Conservation (phyloP, 108 stramenopile species). For the Pseudonitzschia multiseries region DNA sequence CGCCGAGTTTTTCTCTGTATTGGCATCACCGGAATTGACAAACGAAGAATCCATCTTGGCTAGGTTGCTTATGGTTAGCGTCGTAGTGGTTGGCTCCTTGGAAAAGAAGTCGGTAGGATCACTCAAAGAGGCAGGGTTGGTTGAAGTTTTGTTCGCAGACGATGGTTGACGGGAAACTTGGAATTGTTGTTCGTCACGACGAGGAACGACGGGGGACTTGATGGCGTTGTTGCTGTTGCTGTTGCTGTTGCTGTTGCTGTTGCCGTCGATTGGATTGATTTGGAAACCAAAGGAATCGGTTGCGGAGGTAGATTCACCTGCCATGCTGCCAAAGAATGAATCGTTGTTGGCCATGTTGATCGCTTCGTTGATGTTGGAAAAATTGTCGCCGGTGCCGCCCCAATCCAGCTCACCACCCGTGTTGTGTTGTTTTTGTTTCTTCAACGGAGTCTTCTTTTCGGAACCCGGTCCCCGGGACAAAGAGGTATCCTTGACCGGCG, state of each 20-base stretch:
- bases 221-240: background rate
- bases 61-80: conserved; percentile 26
- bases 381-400: background rate
- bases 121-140: conserved; percentile 22
- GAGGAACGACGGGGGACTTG: background rate
- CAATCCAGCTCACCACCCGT: conserved; percentile 1
- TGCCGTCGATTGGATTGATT: background rate
- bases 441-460: conserved; percentile 13
- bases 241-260: too few relatives aligned
- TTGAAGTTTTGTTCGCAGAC: background rate
- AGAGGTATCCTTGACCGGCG: conserved; percentile 15
- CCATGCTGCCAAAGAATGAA: background rate
- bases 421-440: too few relatives aligned
- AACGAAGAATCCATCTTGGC: conserved; percentile 18
- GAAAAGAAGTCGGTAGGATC: conserved; percentile 43
- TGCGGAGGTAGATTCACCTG: background rate
- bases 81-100: conserved; percentile 16
- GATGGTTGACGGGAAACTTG: conserved; percentile 1
- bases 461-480: background rate
- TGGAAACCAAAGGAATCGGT: conserved; percentile 22
- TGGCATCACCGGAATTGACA: background rate
- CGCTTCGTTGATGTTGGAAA: background rate
- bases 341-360: background rate
- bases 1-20: background rate
- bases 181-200: conserved; percentile 21